Evolutionary conservation across 2,329 filamentous ascomycete species (phyloP), one percentile per base, ranked within the genome.

Genomic region (Scedosporium dehoogii): DNA sequence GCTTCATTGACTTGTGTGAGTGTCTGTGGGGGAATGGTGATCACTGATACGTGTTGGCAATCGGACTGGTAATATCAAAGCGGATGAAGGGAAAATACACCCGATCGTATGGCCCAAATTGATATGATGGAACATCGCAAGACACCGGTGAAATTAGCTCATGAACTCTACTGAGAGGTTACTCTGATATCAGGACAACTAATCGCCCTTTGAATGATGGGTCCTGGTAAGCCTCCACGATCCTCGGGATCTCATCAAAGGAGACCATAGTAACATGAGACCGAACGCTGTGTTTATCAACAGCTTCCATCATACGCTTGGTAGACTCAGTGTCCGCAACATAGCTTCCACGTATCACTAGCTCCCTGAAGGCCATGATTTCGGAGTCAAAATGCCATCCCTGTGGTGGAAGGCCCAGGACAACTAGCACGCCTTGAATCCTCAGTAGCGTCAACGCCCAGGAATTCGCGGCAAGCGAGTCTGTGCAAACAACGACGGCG

Each of bases 341-440:
- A 60, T 73, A 73, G 60, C 68, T 73, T 12, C 71, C 72, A 4
- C 67, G 66, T 14, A 74, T 67, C 1, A 65, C 66, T 44, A 74
- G 60, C 63, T 73, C 71, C 21, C 66, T 65, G 44, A 72, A 73
- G 0, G 71, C 69, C 6, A 74, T 69, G 0, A 66, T 58, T 14
- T 65, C 65, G 0, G 71, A 62, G 61, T 74, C 72, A 55, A 74
- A 73, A 25, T 68, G 66, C 70, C 69, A 73, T n/a, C 64, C 63
- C 2, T 73, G 66, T 1, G 69, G 63, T 1, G 72, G 72, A 12
- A 74, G 63, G 4, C 72, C 72, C 4, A 73, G 66, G 2, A 70
- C 65, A 0, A 70, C 71, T 62, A 72, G 64, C 0, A 65, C 66
- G 1, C 71, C 72, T 3, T 69, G 70, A 12, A 72, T 67, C 6